Conservation (phyloP, 345 rosid genomes). For the Linum usitatissimum region DNA sequence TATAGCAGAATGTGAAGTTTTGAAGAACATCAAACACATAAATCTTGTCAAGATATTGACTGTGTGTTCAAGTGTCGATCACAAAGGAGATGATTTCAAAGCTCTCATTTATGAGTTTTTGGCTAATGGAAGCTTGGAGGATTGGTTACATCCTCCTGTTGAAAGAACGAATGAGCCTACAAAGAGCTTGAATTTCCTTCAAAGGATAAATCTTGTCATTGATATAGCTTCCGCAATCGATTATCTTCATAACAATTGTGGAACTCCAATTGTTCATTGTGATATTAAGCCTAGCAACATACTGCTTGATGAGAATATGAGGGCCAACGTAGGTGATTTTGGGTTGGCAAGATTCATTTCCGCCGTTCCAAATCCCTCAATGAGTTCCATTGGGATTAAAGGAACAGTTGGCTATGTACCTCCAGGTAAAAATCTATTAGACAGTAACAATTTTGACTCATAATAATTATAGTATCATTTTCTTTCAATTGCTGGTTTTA, state of each 20-base stretch:
- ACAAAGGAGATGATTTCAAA: conserved; percentile 14
- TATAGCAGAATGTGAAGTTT: conserved; percentile 9
- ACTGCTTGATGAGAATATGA: conserved; percentile 4
- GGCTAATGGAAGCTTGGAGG: conserved; percentile 9
- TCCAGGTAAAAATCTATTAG: conserved; percentile 2
- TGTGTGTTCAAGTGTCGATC: conserved; percentile 10
- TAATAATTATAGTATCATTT: too few species aligned
- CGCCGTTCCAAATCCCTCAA: neutral
- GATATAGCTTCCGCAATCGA: conserved; percentile 3
- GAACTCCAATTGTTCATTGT: conserved; percentile 6
- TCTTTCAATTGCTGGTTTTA: neutral
- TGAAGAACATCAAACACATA: conserved; percentile 10
- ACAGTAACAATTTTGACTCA: too few species aligned
- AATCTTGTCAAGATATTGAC: conserved; percentile 13
- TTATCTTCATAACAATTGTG: conserved; percentile 9
- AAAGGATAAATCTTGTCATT: conserved; percentile 6
- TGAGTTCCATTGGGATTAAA: neutral
- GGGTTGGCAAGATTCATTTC: conserved; percentile 7
- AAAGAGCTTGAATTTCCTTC: neutral
- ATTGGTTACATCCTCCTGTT: conserved; percentile 5
- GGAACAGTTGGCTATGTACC: conserved; percentile 1
- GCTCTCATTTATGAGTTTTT: conserved; percentile 12
- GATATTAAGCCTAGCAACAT: conserved; percentile 7
- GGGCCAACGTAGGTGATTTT: conserved; percentile 11
- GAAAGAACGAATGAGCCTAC: neutral